Evolutionary conservation across 2,329 filamentous ascomycete species (phyloP), one percentile per base, ranked within the genome.

Genomic region (Camillea tinctor): DNA sequence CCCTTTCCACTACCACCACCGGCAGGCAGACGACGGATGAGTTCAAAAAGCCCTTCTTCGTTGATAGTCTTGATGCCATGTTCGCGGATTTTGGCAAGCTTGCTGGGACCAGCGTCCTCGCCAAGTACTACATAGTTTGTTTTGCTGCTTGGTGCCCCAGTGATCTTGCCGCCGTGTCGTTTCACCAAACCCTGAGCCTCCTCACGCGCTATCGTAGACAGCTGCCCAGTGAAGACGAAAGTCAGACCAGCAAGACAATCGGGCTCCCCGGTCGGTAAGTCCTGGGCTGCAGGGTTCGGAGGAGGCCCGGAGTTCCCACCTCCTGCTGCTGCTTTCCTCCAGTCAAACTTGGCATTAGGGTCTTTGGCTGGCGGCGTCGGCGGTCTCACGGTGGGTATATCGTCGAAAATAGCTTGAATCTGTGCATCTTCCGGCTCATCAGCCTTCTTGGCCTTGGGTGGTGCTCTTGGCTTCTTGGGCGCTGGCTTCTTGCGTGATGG

Each of bases 71-170:
- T 97, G 73, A 98, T 86, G 0, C 86, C 86, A 68, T 90, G 80
- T 20, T 92, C 84, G 59, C 85, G 82, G 67, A 99, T 98, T 67
- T 93, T 97, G 66, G 88, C 82, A 49, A 99, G 81, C 74, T 99
- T 99, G 75, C 90, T 96, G 1, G 95, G 95, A 0, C 95, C 95
- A 22, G 96, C 95, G 74, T 98, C 95, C 23, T 84, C 84, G 50
- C 95, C 95, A 2, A 99, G 83, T 17, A 99, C 91, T 52, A 99
- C 93, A 72, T 92, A 99, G 70, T 85, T 95, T 0, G 96, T 99
- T 76, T 97, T 98, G 71, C 88, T 90, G 72, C 94, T 98, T 20
- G 96, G 95, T 4, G 87, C 88, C 9, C 81, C 82, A 9, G 90
- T 96, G 22, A 97, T 88, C 76, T 97, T 98, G 56, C 95, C 95